Base-by-base conservation (phyloP, 495 filamentous ascomycete genomes). In the Aspergillus nidulans region DNA sequence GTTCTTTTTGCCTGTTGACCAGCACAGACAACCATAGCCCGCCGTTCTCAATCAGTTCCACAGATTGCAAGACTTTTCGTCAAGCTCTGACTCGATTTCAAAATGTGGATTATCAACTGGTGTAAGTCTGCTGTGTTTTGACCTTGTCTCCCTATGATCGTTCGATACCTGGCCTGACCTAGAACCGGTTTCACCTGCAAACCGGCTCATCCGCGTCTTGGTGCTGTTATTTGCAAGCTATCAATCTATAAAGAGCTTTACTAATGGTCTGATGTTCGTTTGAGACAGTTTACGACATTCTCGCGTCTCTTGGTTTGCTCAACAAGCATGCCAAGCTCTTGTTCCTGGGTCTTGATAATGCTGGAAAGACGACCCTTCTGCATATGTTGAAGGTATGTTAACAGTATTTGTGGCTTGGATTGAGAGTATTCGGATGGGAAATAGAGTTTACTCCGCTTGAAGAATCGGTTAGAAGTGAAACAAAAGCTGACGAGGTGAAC, bases 251-350 rank as follows among this genome's bases (percentile, higher is more conserved):
- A 9, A 34, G 30, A 34, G 2, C 5, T 28, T 58, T 45, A 54
- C 55, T 63, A 32, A 57, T 30, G 16, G 40, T 21, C 7, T 16
- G 12, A 40, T 52, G 48, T 19, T 23, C 55, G n/a, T 16, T 47
- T 25, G 53, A 30, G 49, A 62, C 59, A 97, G 94, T 97, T 75
- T 96, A 85, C 79, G 92, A 97, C 78, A 75, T 96, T 53, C 85
- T 98, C 61, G 85, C 95, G 57, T 87, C 83, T 54, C 82, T 97
- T 55, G 94, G 95, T 54, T 83, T 98, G 60, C 78, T 90, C 56
- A 97, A 97, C 83, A 97, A 98, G 82, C 89, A 96, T 69, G 90
- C 87, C 59, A 95, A 96, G 81, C 84, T 96, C 41, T 83, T 95
- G 50, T 95, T 95, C 73, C 85, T 96, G 42, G 91, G 92, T 56